These are phyloP conservation scores for Santalum album DNA, from an alignment of 164 flowering plant genomes.

Conservation along the genomic window DNA sequence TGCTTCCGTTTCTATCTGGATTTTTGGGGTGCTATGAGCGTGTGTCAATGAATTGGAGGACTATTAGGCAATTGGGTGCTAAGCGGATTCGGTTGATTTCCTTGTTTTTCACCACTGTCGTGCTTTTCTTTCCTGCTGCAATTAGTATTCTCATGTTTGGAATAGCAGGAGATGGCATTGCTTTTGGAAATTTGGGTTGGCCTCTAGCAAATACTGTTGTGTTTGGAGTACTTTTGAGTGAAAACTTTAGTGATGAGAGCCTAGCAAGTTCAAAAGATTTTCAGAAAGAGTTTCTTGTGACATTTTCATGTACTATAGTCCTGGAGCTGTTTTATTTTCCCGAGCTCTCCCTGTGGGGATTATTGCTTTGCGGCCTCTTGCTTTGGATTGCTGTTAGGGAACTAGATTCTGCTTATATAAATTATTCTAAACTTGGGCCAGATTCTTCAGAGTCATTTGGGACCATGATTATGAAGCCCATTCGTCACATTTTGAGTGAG, in stretches of 20 bases:
- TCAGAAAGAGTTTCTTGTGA: constrained; percentile 56
- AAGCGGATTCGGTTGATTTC: constrained; percentile 60
- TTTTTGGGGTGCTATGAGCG: constrained; percentile 71
- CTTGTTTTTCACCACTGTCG: constrained; percentile 47
- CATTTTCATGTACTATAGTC: constrained; percentile 61
- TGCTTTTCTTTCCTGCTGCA: constrained; percentile 65
- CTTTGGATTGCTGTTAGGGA: constrained; percentile 67
- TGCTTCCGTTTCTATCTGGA: constrained; percentile 79
- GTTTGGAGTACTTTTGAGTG: constrained; percentile 83
- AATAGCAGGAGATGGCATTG: constrained; percentile 33
- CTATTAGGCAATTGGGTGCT: constrained; percentile 46
- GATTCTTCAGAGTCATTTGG: constrained; percentile 43
- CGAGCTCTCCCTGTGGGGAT: constrained; percentile 76
- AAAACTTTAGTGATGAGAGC: constrained; percentile 62
- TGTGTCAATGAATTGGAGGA: constrained; percentile 48
- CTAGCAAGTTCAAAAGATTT: constrained; percentile 35
- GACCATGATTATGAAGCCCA: constrained; percentile 42
- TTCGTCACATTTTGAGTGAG: constrained; percentile 78
- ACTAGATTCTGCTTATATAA: constrained; percentile 31
- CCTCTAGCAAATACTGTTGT: constrained; percentile 80
- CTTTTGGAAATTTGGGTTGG: constrained; percentile 58
- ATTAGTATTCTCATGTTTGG: constrained; percentile 43
- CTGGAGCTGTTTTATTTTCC: constrained; percentile 83
- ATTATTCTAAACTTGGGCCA: constrained; percentile 45
- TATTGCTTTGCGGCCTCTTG: constrained; percentile 57